A percentile compares a stretch with the other conserved stretches of the same genome.
Conservation (phyloP, 768 basidiomycete genomes). For the Gymnopilus dilepis region DNA sequence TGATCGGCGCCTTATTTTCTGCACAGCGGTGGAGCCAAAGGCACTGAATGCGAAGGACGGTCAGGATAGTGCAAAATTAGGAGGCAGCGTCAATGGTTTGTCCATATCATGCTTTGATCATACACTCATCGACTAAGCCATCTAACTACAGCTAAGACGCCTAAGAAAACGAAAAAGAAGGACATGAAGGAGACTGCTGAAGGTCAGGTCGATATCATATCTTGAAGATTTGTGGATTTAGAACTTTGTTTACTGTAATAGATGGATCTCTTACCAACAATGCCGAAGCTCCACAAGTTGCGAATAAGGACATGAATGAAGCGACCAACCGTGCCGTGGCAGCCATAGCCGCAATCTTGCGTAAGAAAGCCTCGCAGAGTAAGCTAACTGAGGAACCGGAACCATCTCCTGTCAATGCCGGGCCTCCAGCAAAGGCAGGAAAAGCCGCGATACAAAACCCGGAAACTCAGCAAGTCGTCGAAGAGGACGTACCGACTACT, state of each 20-base stretch:
- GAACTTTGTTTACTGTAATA: not conserved
- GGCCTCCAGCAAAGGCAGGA: not conserved
- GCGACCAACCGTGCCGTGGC: constrained; percentile 12
- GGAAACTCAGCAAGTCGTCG: not conserved
- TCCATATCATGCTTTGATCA: not conserved
- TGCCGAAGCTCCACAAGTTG: not conserved
- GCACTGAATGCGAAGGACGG: not conserved
- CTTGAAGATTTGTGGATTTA: not conserved
- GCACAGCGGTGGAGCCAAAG: not conserved
- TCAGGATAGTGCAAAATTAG: not conserved
- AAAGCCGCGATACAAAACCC: not conserved
- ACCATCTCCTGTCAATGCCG: not conserved
- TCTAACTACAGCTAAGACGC: not conserved
- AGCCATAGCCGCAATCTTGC: constrained; percentile 18
- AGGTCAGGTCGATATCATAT: constrained; percentile 11
- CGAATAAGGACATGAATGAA: constrained; percentile 7
- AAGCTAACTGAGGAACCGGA: not conserved
- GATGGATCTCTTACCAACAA: not conserved
- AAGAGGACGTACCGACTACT: not conserved
- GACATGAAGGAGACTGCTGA: not conserved
- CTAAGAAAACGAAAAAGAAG: constrained; percentile 14
- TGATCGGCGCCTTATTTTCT: not conserved
- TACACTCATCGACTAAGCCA: not conserved
- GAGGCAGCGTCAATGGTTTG: constrained; percentile 1
- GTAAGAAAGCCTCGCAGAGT: constrained; percentile 1